These are phyloP conservation scores for Neurospora tetrasperma DNA, from an alignment of 495 filamentous ascomycete genomes.

Conservation along the genomic window DNA sequence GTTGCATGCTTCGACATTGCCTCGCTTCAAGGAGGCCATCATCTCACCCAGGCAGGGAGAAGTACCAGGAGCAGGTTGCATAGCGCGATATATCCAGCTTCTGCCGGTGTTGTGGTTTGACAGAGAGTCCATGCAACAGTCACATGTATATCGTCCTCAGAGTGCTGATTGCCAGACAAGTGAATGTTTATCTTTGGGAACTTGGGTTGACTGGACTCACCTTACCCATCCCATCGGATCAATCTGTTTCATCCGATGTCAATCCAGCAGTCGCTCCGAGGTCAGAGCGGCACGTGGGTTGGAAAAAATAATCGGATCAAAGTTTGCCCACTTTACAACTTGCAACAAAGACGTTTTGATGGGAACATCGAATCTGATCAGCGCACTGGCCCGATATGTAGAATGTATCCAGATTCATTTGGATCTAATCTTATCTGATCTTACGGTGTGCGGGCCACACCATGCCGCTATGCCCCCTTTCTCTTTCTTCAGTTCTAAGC, in stretches of 20 bases:
- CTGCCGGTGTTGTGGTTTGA: neutral
- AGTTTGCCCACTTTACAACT: neutral
- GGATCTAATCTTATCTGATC: neutral
- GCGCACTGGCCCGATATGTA: neutral
- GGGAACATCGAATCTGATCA: neutral
- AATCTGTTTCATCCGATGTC: neutral
- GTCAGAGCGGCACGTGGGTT: neutral
- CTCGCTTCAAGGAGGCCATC: neutral
- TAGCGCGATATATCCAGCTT: neutral
- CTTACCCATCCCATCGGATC: neutral
- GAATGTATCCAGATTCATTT: no score
- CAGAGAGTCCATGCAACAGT: neutral
- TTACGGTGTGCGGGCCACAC: neutral
- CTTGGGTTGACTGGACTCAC: neutral
- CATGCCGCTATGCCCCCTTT: neutral
- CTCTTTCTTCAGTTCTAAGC: neutral
- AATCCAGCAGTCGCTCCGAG: neutral
- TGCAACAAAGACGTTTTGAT: neutral
- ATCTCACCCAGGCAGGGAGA: neutral
- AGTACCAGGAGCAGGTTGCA: neutral
- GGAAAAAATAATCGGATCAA: neutral
- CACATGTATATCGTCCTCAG: neutral
- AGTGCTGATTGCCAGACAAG: neutral
- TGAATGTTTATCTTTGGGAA: neutral
- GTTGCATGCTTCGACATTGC: neutral